Base-by-base conservation (phyloP, 1,139 yeast species). In the Blastobotrys capitulatus region DNA sequence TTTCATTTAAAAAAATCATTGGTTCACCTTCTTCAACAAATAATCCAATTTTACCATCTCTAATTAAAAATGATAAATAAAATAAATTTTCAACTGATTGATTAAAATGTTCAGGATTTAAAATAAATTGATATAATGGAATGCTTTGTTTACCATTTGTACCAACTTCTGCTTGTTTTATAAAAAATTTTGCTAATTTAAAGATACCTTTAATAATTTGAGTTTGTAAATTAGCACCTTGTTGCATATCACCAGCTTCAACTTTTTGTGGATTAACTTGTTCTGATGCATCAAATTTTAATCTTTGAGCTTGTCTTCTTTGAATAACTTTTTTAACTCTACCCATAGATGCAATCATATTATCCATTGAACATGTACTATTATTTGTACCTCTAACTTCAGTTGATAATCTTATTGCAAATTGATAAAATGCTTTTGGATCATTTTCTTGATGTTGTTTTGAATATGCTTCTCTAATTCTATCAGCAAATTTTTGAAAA, bases 71-170 rank as follows among this genome's bases (percentile, higher is more conserved):
- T 63, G 95, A 85, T 1, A 86, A 76, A 61, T 83, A 86, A 61
- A 89, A 90, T 57, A 90, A 68, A 61, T 87, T 88, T 62, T 90
- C 97, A 5, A 89, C 80, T 4, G 92, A 78, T 61, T 85, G 90
- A 1, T 85, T 74, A 66, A 84, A 90, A 6, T 92, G 83, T 8
- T 68, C 50, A 0, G 96, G 96, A 61, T 90, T 81, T 36, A 89
- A 72, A 52, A 87, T 77, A 58, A 86, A 83, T 53, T 74, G 71
- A 61, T 79, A 86, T 48, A 88, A 70, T 52, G 80, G 80, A 10
- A 88, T 73, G 1, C 75, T 76, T 8, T 63, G 60, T 1, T 65
- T 63, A 26, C 61, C 66, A 46, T 63, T 63, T 44, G 65, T 54
- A 35, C 51, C 52, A 13, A 18, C 41, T 32, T 40, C 38, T 6